Base-by-base conservation (phyloP, 371 early-diverging fungal genomes). In the Cokeromyces recurvatus region DNA sequence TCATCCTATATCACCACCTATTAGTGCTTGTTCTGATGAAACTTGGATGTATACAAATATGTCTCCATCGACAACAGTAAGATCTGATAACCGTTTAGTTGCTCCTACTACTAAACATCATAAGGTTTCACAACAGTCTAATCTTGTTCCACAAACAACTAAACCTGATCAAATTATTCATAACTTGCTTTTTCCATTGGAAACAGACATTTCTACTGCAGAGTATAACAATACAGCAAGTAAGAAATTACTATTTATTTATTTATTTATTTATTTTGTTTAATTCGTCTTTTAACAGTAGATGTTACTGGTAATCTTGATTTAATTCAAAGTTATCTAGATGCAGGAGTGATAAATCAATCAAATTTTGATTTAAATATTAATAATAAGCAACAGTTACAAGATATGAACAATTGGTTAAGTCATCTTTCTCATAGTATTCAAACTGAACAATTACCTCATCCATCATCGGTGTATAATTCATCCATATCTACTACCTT, bases 1-100 rank as follows among this genome's bases (percentile, higher is more conserved):
- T 34, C 55, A 60, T 32, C 52, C 61, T 2, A 51, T 60, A 9
- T 60, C 61, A 19, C 61, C 61, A 25, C 61, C 56, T 12, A 51
- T 48, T 23, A 60, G 61, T 14, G 52, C 52, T 0, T 51, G 46
- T 32, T 60, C 56, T 39, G 61, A 60, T 27, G 60, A 59, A 2
- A 51, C 43, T 39, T 59, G 60, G 60, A 21, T 51, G 19, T 47
- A 50, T 14, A 22, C 48, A 20, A 36, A 32, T 10, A 29, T 37
- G 1, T 54, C 54, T 22, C 44, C 48, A 4, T 47, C 55, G 4
- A 38, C 48, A 2, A 32, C 42, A 7, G 40, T 12, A n/a, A 14
- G 34, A n/a, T 14, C 34, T 15, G 16, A 19, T 39, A 4, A 17
- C 38, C n/a, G n/a, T n/a, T n/a, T n/a, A n/a, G n/a, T n/a, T n/a